Conservation (phyloP, 2,329 filamentous ascomycete genomes). For the Paraphoma sp. region DNA sequence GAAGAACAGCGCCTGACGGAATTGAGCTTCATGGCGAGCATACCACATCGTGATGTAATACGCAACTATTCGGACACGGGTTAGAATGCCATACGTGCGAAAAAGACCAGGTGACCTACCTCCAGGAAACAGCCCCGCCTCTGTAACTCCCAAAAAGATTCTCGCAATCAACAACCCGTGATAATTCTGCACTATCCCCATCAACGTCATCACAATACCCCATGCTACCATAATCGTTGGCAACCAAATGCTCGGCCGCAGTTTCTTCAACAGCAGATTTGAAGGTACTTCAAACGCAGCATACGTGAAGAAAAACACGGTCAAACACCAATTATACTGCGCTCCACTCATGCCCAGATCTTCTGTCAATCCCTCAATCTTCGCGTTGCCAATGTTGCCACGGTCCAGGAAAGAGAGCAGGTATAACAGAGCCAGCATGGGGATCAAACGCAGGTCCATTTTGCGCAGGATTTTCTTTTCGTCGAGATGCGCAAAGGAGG, state of each 20-base stretch:
- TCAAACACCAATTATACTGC: conserved; percentile 69
- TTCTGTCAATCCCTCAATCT: conserved; percentile 42
- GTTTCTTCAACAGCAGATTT: conserved; percentile 67
- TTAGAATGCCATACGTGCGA: too few relatives aligned
- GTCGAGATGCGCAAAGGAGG: conserved; percentile 45
- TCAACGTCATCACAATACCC: conserved; percentile 59
- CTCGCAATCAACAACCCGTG: conserved; percentile 53
- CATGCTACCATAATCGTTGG: conserved; percentile 58
- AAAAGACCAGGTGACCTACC: too few relatives aligned
- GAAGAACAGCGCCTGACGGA: conserved; percentile 65
- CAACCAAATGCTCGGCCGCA: conserved; percentile 55
- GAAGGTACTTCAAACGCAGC: conserved; percentile 60
- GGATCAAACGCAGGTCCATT: conserved; percentile 49
- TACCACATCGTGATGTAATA: conserved; percentile 71
- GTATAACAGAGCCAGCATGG: conserved; percentile 49
- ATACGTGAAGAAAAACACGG: conserved; percentile 67
- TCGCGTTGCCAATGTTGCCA: conserved; percentile 53
- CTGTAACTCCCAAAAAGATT: conserved; percentile 53
- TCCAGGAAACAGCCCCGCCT: conserved; percentile 45
- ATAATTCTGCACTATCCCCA: conserved; percentile 56
- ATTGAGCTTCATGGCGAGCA: conserved; percentile 64
- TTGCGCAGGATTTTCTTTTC: conserved; percentile 49
- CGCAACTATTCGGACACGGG: conserved; percentile 27
- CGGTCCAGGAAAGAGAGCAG: conserved; percentile 46
- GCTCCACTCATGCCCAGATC: conserved; percentile 54